Evolutionary conservation across 1,139 yeast species (phyloP).

Genomic region (Arxiozyma bovina): DNA sequence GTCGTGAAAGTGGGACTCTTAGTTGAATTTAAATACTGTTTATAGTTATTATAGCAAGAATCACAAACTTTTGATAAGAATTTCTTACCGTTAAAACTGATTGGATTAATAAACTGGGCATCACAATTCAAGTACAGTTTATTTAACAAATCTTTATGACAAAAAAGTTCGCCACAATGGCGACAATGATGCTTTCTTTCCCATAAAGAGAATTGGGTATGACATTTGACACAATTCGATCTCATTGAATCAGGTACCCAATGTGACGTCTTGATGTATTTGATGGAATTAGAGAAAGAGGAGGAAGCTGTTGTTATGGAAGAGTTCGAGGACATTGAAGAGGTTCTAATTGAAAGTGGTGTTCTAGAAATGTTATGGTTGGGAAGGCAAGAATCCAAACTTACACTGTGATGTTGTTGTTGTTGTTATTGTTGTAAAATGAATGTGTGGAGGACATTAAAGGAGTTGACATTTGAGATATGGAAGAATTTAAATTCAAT

Average conservation of each 20-base stretch:
- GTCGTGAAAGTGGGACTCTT: constrained; percentile 6
- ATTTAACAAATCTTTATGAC: constrained; percentile 52
- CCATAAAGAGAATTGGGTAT: constrained; percentile 55
- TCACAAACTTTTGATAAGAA: constrained; percentile 68
- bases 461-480: not conserved
- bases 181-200: constrained; percentile 93
- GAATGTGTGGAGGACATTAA: not conserved
- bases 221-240: constrained; percentile 61
- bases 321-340: not conserved
- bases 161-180: constrained; percentile 85
- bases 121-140: constrained; percentile 49
- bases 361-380: constrained; percentile 1
- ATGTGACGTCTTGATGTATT: constrained; percentile 43
- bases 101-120: constrained; percentile 44
- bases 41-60: constrained; percentile 62
- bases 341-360: not conserved
- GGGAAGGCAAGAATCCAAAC: not conserved
- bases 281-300: not conserved
- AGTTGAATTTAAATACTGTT: constrained; percentile 29
- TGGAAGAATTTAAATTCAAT: not conserved
- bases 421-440: not conserved
- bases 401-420: not conserved
- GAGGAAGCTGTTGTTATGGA: not conserved
- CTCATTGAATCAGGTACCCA: constrained; percentile 72
- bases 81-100: constrained; percentile 32